phyloP scores from a whole-genome alignment of 805 yeast species.

The Torulaspora indica region DNA sequence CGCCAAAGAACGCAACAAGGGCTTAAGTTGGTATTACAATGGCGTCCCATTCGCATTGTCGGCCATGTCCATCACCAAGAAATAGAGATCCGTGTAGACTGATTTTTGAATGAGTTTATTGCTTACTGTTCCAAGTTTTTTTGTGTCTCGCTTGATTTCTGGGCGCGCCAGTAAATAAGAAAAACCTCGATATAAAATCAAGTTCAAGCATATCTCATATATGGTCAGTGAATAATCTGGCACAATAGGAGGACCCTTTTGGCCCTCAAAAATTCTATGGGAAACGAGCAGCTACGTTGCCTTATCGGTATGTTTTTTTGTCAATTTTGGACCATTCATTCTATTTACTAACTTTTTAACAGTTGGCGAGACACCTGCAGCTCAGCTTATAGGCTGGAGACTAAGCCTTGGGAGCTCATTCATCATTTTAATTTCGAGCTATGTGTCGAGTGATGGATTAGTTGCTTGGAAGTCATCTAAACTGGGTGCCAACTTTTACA shows the following conservation, averaged over 20 bases:
- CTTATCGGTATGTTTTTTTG: conserved; percentile 16
- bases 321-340: background rate
- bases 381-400: conserved; percentile 35
- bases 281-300: conserved; percentile 15
- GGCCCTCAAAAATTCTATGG: conserved; percentile 1
- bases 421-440: conserved; percentile 29
- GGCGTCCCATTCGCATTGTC: conserved; percentile 29
- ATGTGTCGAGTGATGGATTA: conserved; percentile 32
- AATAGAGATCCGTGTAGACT: conserved; percentile 3
- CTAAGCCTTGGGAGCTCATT: conserved; percentile 32
- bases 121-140: background rate
- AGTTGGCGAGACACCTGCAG: conserved; percentile 35
- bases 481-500: conserved; percentile 33
- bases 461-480: conserved; percentile 35
- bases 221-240: background rate
- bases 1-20: conserved; percentile 23
- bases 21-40: conserved; percentile 30
- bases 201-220: background rate
- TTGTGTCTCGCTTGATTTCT: background rate
- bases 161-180: conserved; percentile 2
- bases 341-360: conserved; percentile 1
- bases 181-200: background rate
- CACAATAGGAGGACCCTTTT: background rate
- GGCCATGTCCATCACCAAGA: conserved; percentile 12
- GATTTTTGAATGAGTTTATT: background rate